Evolutionary conservation across 1,139 yeast species (phyloP), one percentile per base, ranked within the genome.

Genomic region (Hansenula anomala): DNA sequence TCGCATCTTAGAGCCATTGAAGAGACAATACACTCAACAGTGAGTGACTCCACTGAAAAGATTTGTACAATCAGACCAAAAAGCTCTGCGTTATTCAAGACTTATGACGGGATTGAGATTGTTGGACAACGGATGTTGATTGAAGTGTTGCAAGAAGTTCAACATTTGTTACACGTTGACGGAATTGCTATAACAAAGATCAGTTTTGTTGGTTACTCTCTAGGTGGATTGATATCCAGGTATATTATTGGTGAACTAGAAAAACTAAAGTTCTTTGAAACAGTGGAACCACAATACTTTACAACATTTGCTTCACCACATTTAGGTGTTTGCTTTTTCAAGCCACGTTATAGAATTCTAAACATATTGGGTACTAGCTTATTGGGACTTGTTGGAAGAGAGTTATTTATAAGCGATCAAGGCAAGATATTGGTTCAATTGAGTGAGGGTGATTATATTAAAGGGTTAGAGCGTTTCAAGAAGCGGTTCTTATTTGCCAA

Each of bases 281-380:
- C 52, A 3, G 74, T 87, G 15, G 64, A 72, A 47, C 96, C 96
- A 0, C 63, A 74, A 3, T 64, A 78, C 37, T 83, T 82, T 55
- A 71, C 89, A 14, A 85, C 96, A 0, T 83, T 89, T 66, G 97
- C 97, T 2, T 81, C 96, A 2, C 97, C 97, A 1, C 97, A 90
- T 62, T 66, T 87, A 8, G 96, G 96, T 0, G 73, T 84, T 12
- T 71, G 70, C 33, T 72, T 69, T 49, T 66, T 64, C 39, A 55
- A 58, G 32, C 59, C 64, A 11, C 59, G 67, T 11, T 42, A 70
- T 11, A 51, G 57, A 13, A 37, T 75, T 1, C 64, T 85, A 38
- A 85, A 84, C 51, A 52, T 61, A 11, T 38, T 82, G 16, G 96
- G 96, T 0, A 67, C 77, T 2, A 69, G 69, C 43, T 53, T 85